phyloP scores from a whole-genome alignment of 169 alveolate genomes.

The Plasmodium vinckei region DNA sequence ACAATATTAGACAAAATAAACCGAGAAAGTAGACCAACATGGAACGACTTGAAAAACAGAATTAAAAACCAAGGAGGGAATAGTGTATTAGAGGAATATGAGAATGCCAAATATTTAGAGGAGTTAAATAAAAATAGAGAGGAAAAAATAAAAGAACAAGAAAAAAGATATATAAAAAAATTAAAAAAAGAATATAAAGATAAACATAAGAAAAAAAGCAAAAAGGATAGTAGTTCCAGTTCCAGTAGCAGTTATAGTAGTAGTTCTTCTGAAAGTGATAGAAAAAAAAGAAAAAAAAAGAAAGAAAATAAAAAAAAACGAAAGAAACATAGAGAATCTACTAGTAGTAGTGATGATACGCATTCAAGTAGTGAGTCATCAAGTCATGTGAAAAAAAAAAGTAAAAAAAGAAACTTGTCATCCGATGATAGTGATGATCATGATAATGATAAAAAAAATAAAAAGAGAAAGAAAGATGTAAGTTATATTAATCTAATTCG shows the following conservation, averaged over 20 bases:
- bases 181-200: slow-evolving; percentile 71
- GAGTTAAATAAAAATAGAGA: slow-evolving; percentile 67
- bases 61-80: slow-evolving; percentile 72
- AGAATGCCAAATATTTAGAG: slow-evolving; percentile 60
- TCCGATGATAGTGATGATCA: slow-evolving; percentile 53
- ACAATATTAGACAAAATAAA: slow-evolving; percentile 71
- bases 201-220: slow-evolving; percentile 36
- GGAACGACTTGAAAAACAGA: slow-evolving; percentile 74
- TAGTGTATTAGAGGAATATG: slow-evolving; percentile 73
- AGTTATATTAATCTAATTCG: neutral
- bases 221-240: slow-evolving; percentile 5
- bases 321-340: neutral
- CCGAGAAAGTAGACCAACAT: slow-evolving; percentile 74
- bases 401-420: slow-evolving; percentile 18
- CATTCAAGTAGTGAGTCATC: slow-evolving; percentile 15
- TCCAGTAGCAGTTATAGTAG: neutral
- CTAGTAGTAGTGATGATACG: slow-evolving; percentile 33
- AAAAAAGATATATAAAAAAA: slow-evolving; percentile 74
- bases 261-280: slow-evolving; percentile 18
- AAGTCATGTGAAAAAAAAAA: slow-evolving; percentile 23
- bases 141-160: slow-evolving; percentile 74
- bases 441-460: slow-evolving; percentile 21
- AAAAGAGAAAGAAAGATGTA: slow-evolving; percentile 55
- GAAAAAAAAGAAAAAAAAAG: slow-evolving; percentile 48
- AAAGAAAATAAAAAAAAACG: slow-evolving; percentile 27